Conservation (phyloP, 352 stramenopile species). For the Globisporangium canariense region DNA sequence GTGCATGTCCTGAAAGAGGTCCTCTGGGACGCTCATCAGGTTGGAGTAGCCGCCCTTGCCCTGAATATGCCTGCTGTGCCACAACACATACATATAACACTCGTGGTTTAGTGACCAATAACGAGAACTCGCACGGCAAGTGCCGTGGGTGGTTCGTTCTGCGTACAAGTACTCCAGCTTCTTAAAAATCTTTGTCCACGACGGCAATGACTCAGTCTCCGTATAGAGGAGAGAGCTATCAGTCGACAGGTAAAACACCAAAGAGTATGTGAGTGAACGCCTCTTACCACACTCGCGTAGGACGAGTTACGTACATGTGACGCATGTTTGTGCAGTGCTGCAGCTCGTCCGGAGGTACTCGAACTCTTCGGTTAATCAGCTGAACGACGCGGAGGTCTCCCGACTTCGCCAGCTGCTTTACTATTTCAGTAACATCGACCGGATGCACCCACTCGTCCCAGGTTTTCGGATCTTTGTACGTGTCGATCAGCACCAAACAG, state of each 20-base stretch:
- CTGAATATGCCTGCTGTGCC: conserved; percentile 22
- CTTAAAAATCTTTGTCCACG: conserved; percentile 27
- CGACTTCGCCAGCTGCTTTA: conserved; percentile 20
- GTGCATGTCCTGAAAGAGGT: conserved; percentile 33
- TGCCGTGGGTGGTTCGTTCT: too few species aligned
- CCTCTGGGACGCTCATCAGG: conserved; percentile 15
- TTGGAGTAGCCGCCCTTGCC: conserved; percentile 24
- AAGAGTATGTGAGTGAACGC: too few species aligned
- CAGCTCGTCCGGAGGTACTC: conserved; percentile 25
- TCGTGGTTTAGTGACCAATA: not conserved
- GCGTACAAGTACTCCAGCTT: conserved; percentile 34
- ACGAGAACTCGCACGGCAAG: too few species aligned
- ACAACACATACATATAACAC: not conserved
- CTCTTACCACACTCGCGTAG: too few species aligned
- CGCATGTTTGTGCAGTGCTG: conserved; percentile 19
- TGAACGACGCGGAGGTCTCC: conserved; percentile 31
- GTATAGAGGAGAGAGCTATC: conserved; percentile 24
- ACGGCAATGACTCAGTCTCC: conserved; percentile 19
- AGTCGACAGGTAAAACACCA: not conserved
- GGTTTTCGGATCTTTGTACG: conserved; percentile 20
- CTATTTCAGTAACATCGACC: conserved; percentile 19
- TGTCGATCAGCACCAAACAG: conserved; percentile 30
- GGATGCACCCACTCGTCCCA: conserved; percentile 37
- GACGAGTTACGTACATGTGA: conserved; percentile 26
- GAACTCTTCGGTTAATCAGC: conserved; percentile 29